Evolutionary conservation across 2,329 filamentous ascomycete species (phyloP).

Genomic region (Fusarium nodosum): DNA sequence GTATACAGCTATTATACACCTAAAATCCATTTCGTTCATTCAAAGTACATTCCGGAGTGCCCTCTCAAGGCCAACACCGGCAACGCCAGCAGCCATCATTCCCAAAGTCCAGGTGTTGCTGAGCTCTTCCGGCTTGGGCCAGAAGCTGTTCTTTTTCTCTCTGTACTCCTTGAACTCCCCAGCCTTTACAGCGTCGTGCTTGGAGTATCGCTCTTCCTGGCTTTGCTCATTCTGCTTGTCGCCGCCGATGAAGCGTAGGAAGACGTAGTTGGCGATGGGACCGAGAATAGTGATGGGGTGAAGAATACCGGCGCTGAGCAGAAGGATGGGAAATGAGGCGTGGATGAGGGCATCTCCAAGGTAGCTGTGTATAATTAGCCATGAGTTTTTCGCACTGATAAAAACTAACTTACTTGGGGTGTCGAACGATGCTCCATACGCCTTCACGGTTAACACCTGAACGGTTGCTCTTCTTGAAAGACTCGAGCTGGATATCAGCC

Average conservation of each 20-base stretch:
- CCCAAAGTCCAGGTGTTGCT: slow-evolving; percentile 10
- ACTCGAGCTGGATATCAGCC: slow-evolving; percentile 17
- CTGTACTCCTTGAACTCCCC: slow-evolving; percentile 9
- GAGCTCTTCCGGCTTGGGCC: slow-evolving; percentile 16
- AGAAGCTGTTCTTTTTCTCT: slow-evolving; percentile 27
- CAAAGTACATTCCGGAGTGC: background rate
- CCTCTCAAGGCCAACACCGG: slow-evolving; percentile 12
- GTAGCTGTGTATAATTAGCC: background rate
- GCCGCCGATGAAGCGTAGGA: slow-evolving; percentile 17
- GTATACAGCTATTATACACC: background rate
- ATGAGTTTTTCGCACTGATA: accelerated
- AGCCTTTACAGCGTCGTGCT: slow-evolving; percentile 10
- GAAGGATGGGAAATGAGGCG: slow-evolving; percentile 20
- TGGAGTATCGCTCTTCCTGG: slow-evolving; percentile 14
- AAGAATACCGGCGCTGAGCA: slow-evolving; percentile 7
- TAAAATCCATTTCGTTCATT: background rate
- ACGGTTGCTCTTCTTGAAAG: slow-evolving; percentile 9
- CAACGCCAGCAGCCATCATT: background rate
- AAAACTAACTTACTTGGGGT: slow-evolving; percentile 15
- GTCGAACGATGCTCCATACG: slow-evolving; percentile 31
- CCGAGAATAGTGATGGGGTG: slow-evolving; percentile 13
- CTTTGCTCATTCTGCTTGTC: slow-evolving; percentile 22
- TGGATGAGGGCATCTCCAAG: slow-evolving; percentile 20
- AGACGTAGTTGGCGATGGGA: slow-evolving; percentile 20
- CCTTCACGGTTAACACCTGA: slow-evolving; percentile 14